phyloP scores from a whole-genome alignment of 179 eudicot species.

The Dionaea muscipula region DNA sequence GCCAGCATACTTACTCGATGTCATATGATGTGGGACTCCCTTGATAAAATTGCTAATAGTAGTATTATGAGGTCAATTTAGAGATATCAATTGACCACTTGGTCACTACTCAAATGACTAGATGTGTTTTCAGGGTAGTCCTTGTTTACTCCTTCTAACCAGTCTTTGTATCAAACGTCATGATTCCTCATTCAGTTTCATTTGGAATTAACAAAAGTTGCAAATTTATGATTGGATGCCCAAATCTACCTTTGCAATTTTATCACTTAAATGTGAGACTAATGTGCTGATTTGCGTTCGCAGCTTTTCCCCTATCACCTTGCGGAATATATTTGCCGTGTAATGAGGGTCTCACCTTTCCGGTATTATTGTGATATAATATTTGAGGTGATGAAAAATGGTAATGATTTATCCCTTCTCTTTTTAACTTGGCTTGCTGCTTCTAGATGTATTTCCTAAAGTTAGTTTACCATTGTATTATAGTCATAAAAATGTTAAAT shows the following conservation, averaged over 20 bases:
- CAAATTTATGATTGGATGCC: neutral
- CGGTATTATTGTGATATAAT: constrained; percentile 91
- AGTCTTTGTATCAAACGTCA: too few species aligned
- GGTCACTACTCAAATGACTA: too few species aligned
- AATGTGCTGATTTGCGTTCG: constrained; percentile 20
- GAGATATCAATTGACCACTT: too few species aligned
- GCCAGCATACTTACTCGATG: neutral
- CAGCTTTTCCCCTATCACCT: constrained; percentile 98
- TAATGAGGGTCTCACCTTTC: constrained; percentile 93
- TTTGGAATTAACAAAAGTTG: too few species aligned
- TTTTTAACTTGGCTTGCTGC: neutral
- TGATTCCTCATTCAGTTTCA: too few species aligned
- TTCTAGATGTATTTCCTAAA: neutral
- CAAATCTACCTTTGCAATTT: neutral
- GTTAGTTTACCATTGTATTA: too few species aligned
- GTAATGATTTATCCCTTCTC: constrained; percentile 19
- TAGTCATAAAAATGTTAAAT: too few species aligned
- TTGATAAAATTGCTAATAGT: neutral
- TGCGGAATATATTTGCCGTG: constrained; percentile 91
- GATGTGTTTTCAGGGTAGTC: too few species aligned
- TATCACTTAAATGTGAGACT: constrained; percentile 8
- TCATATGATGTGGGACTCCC: neutral
- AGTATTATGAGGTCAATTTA: neutral
- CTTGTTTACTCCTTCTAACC: too few species aligned
- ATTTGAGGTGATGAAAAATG: constrained; percentile 97